Base-by-base conservation (phyloP, 176 grass and related monocot genomes). In the Carex littledalei region DNA sequence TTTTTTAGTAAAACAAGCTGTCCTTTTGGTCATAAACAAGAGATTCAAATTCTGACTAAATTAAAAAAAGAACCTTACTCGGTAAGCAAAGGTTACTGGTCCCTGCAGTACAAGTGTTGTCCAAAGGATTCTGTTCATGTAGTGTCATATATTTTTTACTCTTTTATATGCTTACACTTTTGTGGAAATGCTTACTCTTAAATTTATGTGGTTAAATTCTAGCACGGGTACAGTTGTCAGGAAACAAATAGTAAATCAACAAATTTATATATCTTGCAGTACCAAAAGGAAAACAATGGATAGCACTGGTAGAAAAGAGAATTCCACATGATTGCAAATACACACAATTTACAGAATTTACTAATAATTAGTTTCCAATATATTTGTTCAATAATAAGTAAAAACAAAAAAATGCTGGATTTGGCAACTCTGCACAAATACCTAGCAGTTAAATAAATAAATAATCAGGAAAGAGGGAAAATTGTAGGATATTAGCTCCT, bases 381-480 rank as follows among this genome's bases (percentile, higher is more conserved):
- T 74, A 50, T 74, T 22, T 24, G 41, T 74, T 74, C 10, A 8
- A 5, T 74, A n/a, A 74, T 50, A 74, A 50, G 41, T 50, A 52
- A 20, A 50, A 50, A 13, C 8, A 73, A 73, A 68, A 67, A 45
- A 13, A 0, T 50, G 41, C 70, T 74, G 41, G 70, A 74, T 74
- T 52, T 56, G 74, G 74, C 52, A 78, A 57, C 52, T 76, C 1
- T 57, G 52, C 74, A 34, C 74, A 78, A 57, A 78, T 78, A 18
- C 74, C 52, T 18, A 56, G 74, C 49, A 57, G 10, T 76, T 78
- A 15, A 34, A 34, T 18, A 53, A 75, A 52, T 75, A 57, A 52
- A 24, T 31, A 57, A 24, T 7, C 26, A 56, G 16, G 35, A 70
- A 32, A 29, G 12, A 9, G 73, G 18, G 24, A 18, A 57, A 7